Evolutionary conservation across 768 basidiomycete species (phyloP).

Genomic region (Epithele typhae): DNA sequence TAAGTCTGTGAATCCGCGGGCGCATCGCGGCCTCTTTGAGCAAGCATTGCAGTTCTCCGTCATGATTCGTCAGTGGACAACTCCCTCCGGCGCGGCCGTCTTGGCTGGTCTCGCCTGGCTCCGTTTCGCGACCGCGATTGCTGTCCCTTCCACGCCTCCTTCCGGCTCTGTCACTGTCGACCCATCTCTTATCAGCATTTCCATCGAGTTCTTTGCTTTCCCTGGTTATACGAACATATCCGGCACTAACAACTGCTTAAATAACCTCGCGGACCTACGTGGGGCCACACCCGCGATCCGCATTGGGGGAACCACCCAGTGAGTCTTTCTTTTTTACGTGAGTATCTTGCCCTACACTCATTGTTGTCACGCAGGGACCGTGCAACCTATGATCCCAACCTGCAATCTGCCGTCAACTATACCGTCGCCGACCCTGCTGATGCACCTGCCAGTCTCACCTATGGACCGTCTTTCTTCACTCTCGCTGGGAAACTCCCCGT

Average conservation of each 20-base stretch:
- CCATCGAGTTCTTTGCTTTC: slow-evolving; percentile 37
- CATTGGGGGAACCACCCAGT: slow-evolving; percentile 38
- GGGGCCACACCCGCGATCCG: slow-evolving; percentile 31
- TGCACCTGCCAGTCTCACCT: slow-evolving; percentile 31
- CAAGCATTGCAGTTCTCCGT: no score
- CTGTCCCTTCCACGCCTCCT: slow-evolving; percentile 26
- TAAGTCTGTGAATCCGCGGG: no score
- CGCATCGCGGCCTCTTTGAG: no score
- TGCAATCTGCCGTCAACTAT: slow-evolving; percentile 31
- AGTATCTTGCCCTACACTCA: background rate
- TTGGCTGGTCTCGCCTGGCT: no score
- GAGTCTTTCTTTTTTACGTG: slow-evolving; percentile 4
- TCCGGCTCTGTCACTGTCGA: slow-evolving; percentile 24
- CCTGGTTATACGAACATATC: slow-evolving; percentile 30
- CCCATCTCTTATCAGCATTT: slow-evolving; percentile 30
- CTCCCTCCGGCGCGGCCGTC: no score
- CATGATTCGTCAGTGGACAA: no score
- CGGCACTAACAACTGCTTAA: slow-evolving; percentile 30
- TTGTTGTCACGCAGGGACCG: slow-evolving; percentile 28
- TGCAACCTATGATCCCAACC: slow-evolving; percentile 32
- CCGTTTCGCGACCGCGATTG: no score
- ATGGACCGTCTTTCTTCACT: slow-evolving; percentile 25
- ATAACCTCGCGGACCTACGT: slow-evolving; percentile 27
- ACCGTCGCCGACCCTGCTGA: slow-evolving; percentile 32
- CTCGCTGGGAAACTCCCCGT: slow-evolving; percentile 30